phyloP scores from a whole-genome alignment of 23 red algal genomes.

The Gracilaria domingensis region DNA sequence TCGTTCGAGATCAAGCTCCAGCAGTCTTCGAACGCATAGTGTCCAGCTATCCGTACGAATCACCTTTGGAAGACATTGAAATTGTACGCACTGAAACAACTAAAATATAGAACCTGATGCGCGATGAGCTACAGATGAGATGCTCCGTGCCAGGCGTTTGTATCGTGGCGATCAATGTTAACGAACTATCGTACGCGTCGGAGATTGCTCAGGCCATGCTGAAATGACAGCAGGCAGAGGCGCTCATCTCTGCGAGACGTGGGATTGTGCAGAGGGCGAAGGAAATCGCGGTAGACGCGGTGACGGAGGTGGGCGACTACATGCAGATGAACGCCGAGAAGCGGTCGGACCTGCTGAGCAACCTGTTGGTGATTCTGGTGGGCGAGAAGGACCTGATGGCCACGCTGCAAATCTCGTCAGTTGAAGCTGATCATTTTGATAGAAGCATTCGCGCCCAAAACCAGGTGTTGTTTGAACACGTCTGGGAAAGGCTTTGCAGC shows the following conservation, averaged over 20 bases:
- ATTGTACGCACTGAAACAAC: slow-evolving; percentile 40
- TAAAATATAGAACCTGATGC: slow-evolving; percentile 29
- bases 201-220: too few species aligned
- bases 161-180: slow-evolving; percentile 54
- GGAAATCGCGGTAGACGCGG: slow-evolving; percentile 45
- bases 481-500: too few species aligned
- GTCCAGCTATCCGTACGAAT: too few species aligned
- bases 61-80: background rate
- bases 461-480: too few species aligned
- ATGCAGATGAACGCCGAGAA: too few species aligned
- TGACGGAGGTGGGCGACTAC: too few species aligned
- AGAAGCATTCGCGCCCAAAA: too few species aligned
- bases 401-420: slow-evolving; percentile 5
- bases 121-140: too few species aligned
- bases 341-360: too few species aligned
- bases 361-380: slow-evolving; percentile 62
- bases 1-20: slow-evolving; percentile 62
- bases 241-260: slow-evolving; percentile 47
- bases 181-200: slow-evolving; percentile 68
- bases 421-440: too few species aligned
- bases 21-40: too few species aligned
- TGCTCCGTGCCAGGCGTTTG: slow-evolving; percentile 62
- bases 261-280: slow-evolving; percentile 56
- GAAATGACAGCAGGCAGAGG: slow-evolving; percentile 76
- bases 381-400: slow-evolving; percentile 66